Evolutionary conservation across 345 rosid species (phyloP), one percentile per base, ranked within the genome.

Genomic region (Passiflora organensis): DNA sequence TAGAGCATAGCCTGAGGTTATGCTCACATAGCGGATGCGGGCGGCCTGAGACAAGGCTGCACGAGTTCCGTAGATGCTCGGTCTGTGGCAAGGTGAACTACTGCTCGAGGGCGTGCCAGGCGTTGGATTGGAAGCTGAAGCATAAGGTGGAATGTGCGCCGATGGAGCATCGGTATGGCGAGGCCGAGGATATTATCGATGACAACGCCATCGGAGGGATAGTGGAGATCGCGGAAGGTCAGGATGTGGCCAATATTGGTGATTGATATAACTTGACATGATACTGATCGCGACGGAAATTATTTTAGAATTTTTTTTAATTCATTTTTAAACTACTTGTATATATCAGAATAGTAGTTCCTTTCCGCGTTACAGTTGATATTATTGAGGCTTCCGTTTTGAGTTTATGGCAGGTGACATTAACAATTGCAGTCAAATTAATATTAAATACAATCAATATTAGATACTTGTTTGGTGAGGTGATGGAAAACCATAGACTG

Each of bases 101-200:
- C 43, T 91, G 98, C 55, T 91, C 98, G 0, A 80, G 96, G 19
- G 98, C 82, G 0, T 91, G 98, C 39, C 98, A 91, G 56, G 98
- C 98, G 48, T 75, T 79, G 9, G 98, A 91, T 65, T 91, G 98
- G 98, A 85, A 77, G 74, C 34, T 72, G 34, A 80, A 78, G 22
- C 98, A 91, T 62, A 83, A 84, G 78, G 54, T 45, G 43, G 93
- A 87, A 58, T 91, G 98, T 58, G 48, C 28, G 4, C 82, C 91
- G 28, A 56, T 75, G 28, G 80, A 78, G 67, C 55, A 74, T 50
- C 79, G 80, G 89, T 58, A 43, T 16, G 73, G 48, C 6, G 79
- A 39, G n/a, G 76, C 55, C 46, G 78, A 53, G 41, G 41, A 37
- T 9, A 13, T 37, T 37, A 13, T 37, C 13, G 41, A 37, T 41